Conservation (phyloP, 2,329 filamentous ascomycete genomes). For the Verticillium nonalfalfae region DNA sequence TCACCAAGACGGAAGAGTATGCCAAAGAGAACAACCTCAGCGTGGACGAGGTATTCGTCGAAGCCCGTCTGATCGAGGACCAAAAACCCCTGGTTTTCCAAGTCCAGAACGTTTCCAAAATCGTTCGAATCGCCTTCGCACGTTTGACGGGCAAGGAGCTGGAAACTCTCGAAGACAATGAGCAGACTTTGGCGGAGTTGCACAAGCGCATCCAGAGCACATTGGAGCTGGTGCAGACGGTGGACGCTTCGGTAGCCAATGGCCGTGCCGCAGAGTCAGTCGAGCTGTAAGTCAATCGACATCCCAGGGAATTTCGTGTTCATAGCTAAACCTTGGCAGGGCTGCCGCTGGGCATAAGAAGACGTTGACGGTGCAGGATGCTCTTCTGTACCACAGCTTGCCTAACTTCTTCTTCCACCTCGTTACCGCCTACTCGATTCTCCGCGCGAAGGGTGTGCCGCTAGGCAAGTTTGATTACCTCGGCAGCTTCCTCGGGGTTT, state of each 20-base stretch:
- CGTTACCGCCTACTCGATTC: conserved; percentile 47
- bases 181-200: conserved; percentile 25
- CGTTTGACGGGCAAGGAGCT: conserved; percentile 16
- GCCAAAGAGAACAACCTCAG: conserved; percentile 18
- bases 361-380: conserved; percentile 21
- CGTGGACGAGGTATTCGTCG: conserved; percentile 13
- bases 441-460: conserved; percentile 49
- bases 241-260: conserved; percentile 17
- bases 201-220: conserved; percentile 18
- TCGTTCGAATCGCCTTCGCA: conserved; percentile 18
- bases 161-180: conserved; percentile 18
- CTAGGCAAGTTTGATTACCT: conserved; percentile 46
- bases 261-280: conserved; percentile 15
- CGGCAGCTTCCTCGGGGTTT: not conserved
- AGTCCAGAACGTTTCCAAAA: conserved; percentile 22
- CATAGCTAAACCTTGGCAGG: not conserved
- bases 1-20: conserved; percentile 21
- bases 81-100: conserved; percentile 29
- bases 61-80: conserved; percentile 21
- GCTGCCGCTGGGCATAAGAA: conserved; percentile 5
- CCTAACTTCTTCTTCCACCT: conserved; percentile 59
- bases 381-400: conserved; percentile 36
- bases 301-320: no score
- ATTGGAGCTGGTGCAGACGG: conserved; percentile 18
- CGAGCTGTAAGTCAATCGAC: conserved; percentile 15